A percentile compares a stretch with the other conserved stretches of the same genome.
Conservation (phyloP, 805 yeast genomes). For the Lachancea sp. region DNA sequence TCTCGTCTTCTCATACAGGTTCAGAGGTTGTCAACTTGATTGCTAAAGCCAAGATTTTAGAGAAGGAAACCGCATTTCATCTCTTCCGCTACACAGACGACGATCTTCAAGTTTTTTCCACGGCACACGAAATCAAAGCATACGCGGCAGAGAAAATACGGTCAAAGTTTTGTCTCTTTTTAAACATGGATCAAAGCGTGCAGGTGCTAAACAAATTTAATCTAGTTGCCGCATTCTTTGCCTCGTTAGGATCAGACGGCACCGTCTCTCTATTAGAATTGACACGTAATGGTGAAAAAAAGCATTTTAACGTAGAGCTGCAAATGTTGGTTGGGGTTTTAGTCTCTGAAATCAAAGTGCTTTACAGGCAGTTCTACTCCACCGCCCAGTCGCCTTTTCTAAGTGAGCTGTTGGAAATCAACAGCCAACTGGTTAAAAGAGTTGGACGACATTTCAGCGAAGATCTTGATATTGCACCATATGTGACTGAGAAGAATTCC, state of each 20-base stretch:
- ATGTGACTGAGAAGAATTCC: not conserved
- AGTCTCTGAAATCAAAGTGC: conserved; percentile 5
- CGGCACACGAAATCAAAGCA: conserved; percentile 58
- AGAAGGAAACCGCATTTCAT: conserved; percentile 82
- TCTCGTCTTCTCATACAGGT: conserved; percentile 41
- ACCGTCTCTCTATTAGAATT: conserved; percentile 8
- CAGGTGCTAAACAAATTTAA: conserved; percentile 33
- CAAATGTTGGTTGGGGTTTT: conserved; percentile 6
- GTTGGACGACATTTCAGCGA: conserved; percentile 10
- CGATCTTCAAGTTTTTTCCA: conserved; percentile 45
- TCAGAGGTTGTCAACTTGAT: conserved; percentile 45
- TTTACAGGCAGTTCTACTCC: conserved; percentile 13
- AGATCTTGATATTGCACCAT: not conserved
- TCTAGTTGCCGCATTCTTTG: conserved; percentile 44
- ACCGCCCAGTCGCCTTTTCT: conserved; percentile 22
- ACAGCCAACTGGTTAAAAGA: conserved; percentile 16
- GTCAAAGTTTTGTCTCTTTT: conserved; percentile 58
- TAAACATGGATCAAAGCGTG: conserved; percentile 47
- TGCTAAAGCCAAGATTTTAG: conserved; percentile 63
- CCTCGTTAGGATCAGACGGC: conserved; percentile 36
- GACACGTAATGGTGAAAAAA: conserved; percentile 5
- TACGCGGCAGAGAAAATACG: conserved; percentile 50
- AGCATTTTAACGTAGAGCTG: conserved; percentile 8
- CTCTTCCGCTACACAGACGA: conserved; percentile 50
- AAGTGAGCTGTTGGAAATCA: conserved; percentile 15